A percentile compares a stretch with the other conserved stretches of the same genome.
Conservation (phyloP, 2,329 filamentous ascomycete genomes). For the Trichophyton verrucosum region DNA sequence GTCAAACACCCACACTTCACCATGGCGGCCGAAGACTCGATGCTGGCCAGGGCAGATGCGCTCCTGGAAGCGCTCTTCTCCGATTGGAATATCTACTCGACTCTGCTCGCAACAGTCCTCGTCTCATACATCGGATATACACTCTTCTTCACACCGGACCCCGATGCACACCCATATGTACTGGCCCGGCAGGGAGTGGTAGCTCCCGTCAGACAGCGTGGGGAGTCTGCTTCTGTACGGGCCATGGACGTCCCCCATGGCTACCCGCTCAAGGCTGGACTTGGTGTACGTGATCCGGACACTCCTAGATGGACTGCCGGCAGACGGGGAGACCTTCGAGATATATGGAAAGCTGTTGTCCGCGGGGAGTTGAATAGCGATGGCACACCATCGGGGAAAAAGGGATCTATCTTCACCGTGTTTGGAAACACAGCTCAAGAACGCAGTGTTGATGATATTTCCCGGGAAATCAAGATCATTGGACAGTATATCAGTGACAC, state of each 20-base stretch:
- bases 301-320: constrained; percentile 73
- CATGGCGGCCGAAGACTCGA: constrained; percentile 36
- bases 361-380: constrained; percentile 52
- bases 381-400: constrained; percentile 47
- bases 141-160: constrained; percentile 59
- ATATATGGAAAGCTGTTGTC: constrained; percentile 71
- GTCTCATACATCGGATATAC: constrained; percentile 57
- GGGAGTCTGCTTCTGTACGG: constrained; percentile 75
- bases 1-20: constrained; percentile 6
- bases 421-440: constrained; percentile 63
- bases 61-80: constrained; percentile 47
- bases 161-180: constrained; percentile 84
- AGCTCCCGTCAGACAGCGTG: constrained; percentile 66
- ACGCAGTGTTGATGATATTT: constrained; percentile 59
- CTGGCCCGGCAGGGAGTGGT: constrained; percentile 72
- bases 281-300: constrained; percentile 70
- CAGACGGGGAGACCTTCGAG: constrained; percentile 76
- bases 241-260: constrained; percentile 77
- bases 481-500: constrained; percentile 64
- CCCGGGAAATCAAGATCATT: constrained; percentile 75
- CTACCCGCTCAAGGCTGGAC: constrained; percentile 61
- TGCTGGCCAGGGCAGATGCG: constrained; percentile 36
- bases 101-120: constrained; percentile 54
- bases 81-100: constrained; percentile 75
- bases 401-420: constrained; percentile 64